phyloP scores from a whole-genome alignment of 2,329 filamentous ascomycete genomes.

The Pseudogymnoascus sp. region DNA sequence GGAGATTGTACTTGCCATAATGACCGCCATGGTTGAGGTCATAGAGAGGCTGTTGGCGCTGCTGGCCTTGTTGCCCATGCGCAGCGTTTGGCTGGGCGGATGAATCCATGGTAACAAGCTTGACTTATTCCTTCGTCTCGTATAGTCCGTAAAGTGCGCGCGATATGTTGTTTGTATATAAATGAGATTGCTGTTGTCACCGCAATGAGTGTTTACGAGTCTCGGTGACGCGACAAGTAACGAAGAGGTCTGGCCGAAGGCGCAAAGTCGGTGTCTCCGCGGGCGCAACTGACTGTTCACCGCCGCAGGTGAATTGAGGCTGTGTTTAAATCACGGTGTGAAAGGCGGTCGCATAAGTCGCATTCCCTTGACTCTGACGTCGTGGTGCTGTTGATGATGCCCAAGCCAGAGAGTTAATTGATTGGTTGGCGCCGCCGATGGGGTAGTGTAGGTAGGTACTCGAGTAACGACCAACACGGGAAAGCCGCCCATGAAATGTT shows the following conservation, averaged over 20 bases:
- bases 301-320: slow-evolving; percentile 6
- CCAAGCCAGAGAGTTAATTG: slow-evolving; percentile 8
- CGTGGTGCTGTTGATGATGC: slow-evolving; percentile 9
- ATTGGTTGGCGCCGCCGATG: neutral
- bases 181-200: neutral
- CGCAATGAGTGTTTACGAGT: slow-evolving; percentile 1
- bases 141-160: neutral
- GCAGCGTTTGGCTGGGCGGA: slow-evolving; percentile 45
- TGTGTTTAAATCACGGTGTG: slow-evolving; percentile 7
- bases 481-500: slow-evolving; percentile 8
- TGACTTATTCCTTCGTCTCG: neutral
- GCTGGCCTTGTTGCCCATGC: slow-evolving; percentile 38
- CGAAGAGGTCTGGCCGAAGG: neutral
- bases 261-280: slow-evolving; percentile 3
- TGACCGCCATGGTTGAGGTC: slow-evolving; percentile 68
- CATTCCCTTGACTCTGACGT: slow-evolving; percentile 7
- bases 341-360: slow-evolving; percentile 8
- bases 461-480: neutral
- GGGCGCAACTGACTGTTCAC: slow-evolving; percentile 8
- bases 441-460: neutral
- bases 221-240: slow-evolving; percentile 5
- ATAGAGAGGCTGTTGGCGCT: slow-evolving; percentile 56
- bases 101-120: slow-evolving; percentile 42
- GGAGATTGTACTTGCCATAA: slow-evolving; percentile 52
- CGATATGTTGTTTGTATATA: slow-evolving; percentile 5